phyloP scores from a whole-genome alignment of 306 rosid genomes.

The Trifolium repens region DNA sequence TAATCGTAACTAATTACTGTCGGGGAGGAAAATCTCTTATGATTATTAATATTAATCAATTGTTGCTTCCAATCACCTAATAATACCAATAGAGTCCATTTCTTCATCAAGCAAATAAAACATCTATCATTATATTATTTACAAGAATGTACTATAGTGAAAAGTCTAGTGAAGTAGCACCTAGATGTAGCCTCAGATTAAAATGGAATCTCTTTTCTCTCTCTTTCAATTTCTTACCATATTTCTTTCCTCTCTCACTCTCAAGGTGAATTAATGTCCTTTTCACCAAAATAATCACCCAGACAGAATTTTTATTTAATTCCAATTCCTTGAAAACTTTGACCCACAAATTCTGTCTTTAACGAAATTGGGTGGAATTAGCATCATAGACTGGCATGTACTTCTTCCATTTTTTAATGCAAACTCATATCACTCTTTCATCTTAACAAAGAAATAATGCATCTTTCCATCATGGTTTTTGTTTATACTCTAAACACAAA shows the following conservation, averaged over 20 bases:
- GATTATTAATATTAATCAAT: too few relatives aligned
- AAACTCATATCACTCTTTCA: conserved; percentile 39
- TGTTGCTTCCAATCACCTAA: background rate
- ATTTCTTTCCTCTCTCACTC: conserved; percentile 47
- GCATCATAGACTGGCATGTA: conserved; percentile 52
- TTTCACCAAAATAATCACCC: conserved; percentile 72
- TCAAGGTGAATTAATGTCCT: conserved; percentile 77
- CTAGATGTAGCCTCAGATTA: conserved; percentile 53
- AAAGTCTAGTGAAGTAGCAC: conserved; percentile 51
- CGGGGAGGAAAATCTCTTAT: too few relatives aligned
- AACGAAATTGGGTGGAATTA: conserved; percentile 56
- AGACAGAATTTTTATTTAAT: conserved; percentile 62
- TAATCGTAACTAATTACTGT: too few relatives aligned
- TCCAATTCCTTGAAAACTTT: conserved; percentile 64
- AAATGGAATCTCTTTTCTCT: conserved; percentile 76
- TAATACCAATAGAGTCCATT: conserved; percentile 31
- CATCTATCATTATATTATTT: conserved; percentile 39
- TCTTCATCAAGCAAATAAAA: conserved; percentile 30
- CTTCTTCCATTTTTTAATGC: conserved; percentile 46
- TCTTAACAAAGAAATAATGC: conserved; percentile 38
- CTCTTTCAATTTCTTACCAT: conserved; percentile 15
- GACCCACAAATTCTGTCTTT: conserved; percentile 89
- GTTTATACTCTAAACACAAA: conserved; percentile 29
- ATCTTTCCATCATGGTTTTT: conserved; percentile 39
- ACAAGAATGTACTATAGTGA: conserved; percentile 54